Base-by-base conservation (phyloP, 345 rosid species). In the Murraya koenigii region DNA sequence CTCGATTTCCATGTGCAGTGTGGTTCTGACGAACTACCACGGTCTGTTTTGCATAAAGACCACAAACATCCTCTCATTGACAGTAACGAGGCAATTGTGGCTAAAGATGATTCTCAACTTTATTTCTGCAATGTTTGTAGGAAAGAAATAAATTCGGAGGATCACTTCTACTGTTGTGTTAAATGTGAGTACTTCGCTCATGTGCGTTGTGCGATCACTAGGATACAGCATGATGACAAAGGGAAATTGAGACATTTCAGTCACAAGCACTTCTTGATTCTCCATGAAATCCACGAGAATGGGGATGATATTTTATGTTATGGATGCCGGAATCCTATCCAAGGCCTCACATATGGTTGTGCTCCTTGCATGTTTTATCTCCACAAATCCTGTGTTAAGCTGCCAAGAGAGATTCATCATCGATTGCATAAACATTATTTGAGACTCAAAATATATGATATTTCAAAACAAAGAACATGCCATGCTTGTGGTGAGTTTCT, bases 81-180 rank as follows among this genome's bases (percentile, higher is more conserved):
- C 11, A n/a, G 2, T 11, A 44, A 36, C 6, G 1, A 36, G 39
- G 8, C 39, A 36, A 8, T 11, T 10, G 49, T 0, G 32, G 1
- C 32, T 44, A 44, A 10, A 8, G 15, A 44, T 44, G 49, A 44
- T 44, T 44, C 49, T 44, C 3, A 44, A 8, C 1, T 14, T 47
- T 17, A 10, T 47, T 15, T 3, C 19, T 23, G 63, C 0, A 10
- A 59, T 25, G 63, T 25, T 10, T 59, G 63, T 10, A 5, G 25
- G 30, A 1, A 7, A 10, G 15, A 58, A 23, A 23, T 0, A 1
- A 23, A 58, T 0, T 1, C 3, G 1, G 0, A 23, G 3, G 0
- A 2, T 23, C 30, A 13, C 13, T n/a, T 58, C 14, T 59, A 59
- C 0, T 23, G 1, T 3, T 59, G 63, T 10, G 15, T 25, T 59